Percentiles rank a stretch among this genome's conserved stretches.
These are phyloP conservation scores for Cyberlindnera veronae DNA, from an alignment of 805 yeast species.

Conservation along the genomic window DNA sequence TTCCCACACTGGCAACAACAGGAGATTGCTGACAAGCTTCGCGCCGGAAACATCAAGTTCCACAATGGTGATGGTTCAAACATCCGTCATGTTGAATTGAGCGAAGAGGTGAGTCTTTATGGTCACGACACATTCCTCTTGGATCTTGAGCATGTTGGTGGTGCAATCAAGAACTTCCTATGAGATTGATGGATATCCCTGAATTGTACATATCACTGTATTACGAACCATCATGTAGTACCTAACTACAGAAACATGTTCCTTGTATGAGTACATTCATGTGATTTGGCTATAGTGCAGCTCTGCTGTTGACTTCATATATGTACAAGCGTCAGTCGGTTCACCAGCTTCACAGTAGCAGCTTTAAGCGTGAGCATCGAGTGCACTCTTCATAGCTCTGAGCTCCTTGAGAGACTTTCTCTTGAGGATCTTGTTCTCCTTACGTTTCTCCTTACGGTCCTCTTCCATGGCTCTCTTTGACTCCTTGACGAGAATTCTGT, in stretches of 20 bases:
- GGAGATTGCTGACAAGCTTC: slow-evolving; percentile 66
- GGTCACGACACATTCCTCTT: slow-evolving; percentile 92
- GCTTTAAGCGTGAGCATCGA: slow-evolving; percentile 13
- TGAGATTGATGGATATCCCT: no score
- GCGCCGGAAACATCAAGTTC: slow-evolving; percentile 27
- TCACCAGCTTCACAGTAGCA: no score
- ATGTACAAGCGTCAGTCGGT: slow-evolving; percentile 2
- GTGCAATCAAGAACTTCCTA: slow-evolving; percentile 65
- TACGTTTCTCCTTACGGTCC: slow-evolving; percentile 44
- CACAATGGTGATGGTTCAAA: slow-evolving; percentile 35
- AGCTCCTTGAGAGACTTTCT: slow-evolving; percentile 26
- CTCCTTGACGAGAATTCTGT: slow-evolving; percentile 57
- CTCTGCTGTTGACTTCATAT: no score
- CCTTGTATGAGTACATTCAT: no score
- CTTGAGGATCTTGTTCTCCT: slow-evolving; percentile 39
- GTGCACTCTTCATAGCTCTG: slow-evolving; percentile 25
- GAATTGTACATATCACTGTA: no score
- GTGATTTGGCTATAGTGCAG: no score
- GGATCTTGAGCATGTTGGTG: slow-evolving; percentile 76
- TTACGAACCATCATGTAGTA: background rate
- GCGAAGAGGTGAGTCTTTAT: slow-evolving; percentile 71
- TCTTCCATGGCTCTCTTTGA: slow-evolving; percentile 46
- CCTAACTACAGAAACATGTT: no score
- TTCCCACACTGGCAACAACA: slow-evolving; percentile 95
- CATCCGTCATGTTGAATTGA: slow-evolving; percentile 67